Evolutionary conservation across 2,329 filamentous ascomycete species (phyloP), one percentile per base, ranked within the genome.

Genomic region (Neofusicoccum laricinum): DNA sequence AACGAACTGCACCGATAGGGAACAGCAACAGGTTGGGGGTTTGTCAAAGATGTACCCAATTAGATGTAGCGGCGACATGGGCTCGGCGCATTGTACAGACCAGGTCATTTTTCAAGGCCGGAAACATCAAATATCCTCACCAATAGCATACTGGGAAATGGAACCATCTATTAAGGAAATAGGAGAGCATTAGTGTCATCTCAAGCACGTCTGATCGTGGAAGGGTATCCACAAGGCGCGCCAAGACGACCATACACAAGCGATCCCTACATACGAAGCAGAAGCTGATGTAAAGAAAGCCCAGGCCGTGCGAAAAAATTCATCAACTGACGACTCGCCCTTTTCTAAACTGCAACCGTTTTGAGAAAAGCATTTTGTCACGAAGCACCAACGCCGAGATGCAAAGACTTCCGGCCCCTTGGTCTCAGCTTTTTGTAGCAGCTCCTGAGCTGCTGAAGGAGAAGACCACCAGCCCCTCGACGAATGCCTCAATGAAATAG

Each of bases 351-450:
- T 71, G 68, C 70, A 72, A 71, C 71, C 72, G 72, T 75, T 73
- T 72, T 69, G 69, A 71, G 68, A 73, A 66, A 76, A 73, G 71
- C 71, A 75, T 71, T 72, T 76, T 72, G 74, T 76, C 71, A 72
- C 73, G 72, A 75, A 58, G 41, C 70, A 75, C 70, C 69, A 77
- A 78, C 76, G 76, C 76, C 76, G 71, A 75, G 72, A 77, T 77
- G 76, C 74, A 71, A 68, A 73, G 66, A 67, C 68, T 69, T 71
- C 70, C 69, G 69, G 71, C 70, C 50, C 51, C 62, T 38, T 40
- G 50, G 62, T 64, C 61, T 64, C 50, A 64, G 51, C 62, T 57
- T 77, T 77, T 77, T 71, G 70, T 67, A 49, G 51, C 62, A 58
- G 62, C 62, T 64, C 62, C 62, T 19, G 62, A 64, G 51, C 62